phyloP scores from a whole-genome alignment of 768 basidiomycete species.

The Albatrellus ellisii region DNA sequence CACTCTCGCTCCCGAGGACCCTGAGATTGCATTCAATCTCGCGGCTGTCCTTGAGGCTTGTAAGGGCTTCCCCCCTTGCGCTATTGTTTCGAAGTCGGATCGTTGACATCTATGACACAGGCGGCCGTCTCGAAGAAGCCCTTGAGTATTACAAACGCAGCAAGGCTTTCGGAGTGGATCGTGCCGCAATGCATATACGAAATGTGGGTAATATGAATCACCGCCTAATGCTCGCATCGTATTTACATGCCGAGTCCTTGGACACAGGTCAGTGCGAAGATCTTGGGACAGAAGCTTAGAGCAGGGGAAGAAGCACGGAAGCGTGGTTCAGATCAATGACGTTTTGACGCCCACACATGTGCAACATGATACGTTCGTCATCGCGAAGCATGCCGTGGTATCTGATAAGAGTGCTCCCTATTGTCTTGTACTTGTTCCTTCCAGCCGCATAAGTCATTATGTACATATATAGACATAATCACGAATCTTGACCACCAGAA shows the following conservation, averaged over 20 bases:
- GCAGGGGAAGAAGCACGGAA: constrained; percentile 17
- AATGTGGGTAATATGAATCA: constrained; percentile 37
- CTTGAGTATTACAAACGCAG: constrained; percentile 72
- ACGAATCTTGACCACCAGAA: no score
- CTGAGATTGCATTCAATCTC: constrained; percentile 86
- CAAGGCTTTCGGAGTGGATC: constrained; percentile 65
- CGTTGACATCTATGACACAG: constrained; percentile 24
- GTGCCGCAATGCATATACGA: constrained; percentile 70
- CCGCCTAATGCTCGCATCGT: constrained; percentile 11
- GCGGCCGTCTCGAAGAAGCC: constrained; percentile 69
- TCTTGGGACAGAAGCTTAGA: constrained; percentile 50
- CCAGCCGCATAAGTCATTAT: constrained; percentile 1
- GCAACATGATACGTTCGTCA: no score
- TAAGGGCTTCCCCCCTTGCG: constrained; percentile 22
- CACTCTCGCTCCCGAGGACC: constrained; percentile 77
- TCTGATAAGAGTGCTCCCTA: constrained; percentile 7
- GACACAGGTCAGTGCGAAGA: constrained; percentile 68
- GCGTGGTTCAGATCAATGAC: no score
- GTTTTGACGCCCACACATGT: no score
- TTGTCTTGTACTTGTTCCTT: constrained; percentile 11
- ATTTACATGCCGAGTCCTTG: constrained; percentile 7
- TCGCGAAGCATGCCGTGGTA: constrained; percentile 7
- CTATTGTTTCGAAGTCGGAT: neutral
- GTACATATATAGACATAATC: constrained; percentile 4
- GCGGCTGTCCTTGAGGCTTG: constrained; percentile 86